Conservation (phyloP, 2,329 filamentous ascomycete species). For the Claviceps quebecensis region DNA sequence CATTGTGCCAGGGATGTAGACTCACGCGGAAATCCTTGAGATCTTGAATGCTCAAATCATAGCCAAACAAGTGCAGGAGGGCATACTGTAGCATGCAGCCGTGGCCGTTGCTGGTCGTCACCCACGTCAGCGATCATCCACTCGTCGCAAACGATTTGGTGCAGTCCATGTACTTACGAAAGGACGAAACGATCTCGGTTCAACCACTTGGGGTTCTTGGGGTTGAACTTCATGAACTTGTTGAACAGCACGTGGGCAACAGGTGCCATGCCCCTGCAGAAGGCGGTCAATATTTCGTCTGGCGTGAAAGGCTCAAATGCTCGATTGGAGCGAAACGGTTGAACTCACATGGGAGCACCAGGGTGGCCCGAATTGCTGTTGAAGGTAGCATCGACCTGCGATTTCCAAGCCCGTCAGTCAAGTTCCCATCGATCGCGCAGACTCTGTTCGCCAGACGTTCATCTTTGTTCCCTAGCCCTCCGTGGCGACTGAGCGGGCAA, state of each 20-base stretch:
- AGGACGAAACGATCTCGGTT: conserved; percentile 98
- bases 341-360: conserved; percentile 79
- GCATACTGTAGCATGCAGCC: conserved; percentile 99
- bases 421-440: background rate
- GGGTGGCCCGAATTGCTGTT: conserved; percentile 96
- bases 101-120: conserved; percentile 68
- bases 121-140: conserved; percentile 1
- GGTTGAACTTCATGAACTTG: conserved; percentile 99
- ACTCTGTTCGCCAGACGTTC: conserved; percentile 1
- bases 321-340: background rate
- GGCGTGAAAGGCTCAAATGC: background rate
- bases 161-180: conserved; percentile 54
- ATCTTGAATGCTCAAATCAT: conserved; percentile 73
- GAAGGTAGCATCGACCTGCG: conserved; percentile 90
- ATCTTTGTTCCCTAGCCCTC: background rate
- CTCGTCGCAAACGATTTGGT: background rate
- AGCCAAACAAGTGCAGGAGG: conserved; percentile 92
- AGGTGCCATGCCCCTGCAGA: conserved; percentile 65
- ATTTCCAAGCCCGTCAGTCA: background rate
- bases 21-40: conserved; percentile 92
- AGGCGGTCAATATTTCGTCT: conserved; percentile 17
- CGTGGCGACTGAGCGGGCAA: background rate
- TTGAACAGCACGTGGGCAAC: conserved; percentile 95
- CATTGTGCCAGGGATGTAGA: conserved; percentile 10
- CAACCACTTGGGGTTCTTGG: conserved; percentile 92